Evolutionary conservation across 2,329 filamentous ascomycete genomes (phyloP).

Genomic region (Aotearoamyces nothofagi): DNA sequence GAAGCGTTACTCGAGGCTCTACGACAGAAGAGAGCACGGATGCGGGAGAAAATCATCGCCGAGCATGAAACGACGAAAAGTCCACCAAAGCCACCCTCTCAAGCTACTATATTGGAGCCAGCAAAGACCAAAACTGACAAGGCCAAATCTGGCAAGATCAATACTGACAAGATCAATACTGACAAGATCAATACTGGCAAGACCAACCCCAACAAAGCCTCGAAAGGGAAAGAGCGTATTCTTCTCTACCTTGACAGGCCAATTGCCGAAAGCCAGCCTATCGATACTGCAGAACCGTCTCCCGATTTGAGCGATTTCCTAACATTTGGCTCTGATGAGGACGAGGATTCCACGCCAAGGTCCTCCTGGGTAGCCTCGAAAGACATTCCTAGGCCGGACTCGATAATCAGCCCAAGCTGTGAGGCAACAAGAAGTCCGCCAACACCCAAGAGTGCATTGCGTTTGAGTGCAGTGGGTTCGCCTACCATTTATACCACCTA

Average conservation of each 20-base stretch:
- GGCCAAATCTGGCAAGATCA: background rate
- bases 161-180: background rate
- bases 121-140: background rate
- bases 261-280: slow-evolving; percentile 6
- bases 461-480: slow-evolving; percentile 13
- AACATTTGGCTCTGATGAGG: slow-evolving; percentile 13
- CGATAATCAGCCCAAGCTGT: slow-evolving; percentile 5
- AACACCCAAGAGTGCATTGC: slow-evolving; percentile 10
- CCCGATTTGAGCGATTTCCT: slow-evolving; percentile 16
- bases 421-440: slow-evolving; percentile 5
- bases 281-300: slow-evolving; percentile 15
- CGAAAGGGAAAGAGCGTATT: slow-evolving; percentile 9
- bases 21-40: slow-evolving; percentile 28
- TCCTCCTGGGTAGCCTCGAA: slow-evolving; percentile 7
- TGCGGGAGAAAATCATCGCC: slow-evolving; percentile 25
- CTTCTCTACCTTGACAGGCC: slow-evolving; percentile 16
- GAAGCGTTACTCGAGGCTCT: slow-evolving; percentile 33
- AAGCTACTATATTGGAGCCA: background rate
- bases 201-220: no score
- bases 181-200: no score
- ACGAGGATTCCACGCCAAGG: slow-evolving; percentile 12
- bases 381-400: slow-evolving; percentile 8
- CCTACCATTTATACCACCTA: no score
- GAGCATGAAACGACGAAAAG: slow-evolving; percentile 15
- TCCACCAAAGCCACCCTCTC: slow-evolving; percentile 7